These are phyloP conservation scores for Jackrogersella multiformis DNA, from an alignment of 495 filamentous ascomycete species.

Conservation along the genomic window DNA sequence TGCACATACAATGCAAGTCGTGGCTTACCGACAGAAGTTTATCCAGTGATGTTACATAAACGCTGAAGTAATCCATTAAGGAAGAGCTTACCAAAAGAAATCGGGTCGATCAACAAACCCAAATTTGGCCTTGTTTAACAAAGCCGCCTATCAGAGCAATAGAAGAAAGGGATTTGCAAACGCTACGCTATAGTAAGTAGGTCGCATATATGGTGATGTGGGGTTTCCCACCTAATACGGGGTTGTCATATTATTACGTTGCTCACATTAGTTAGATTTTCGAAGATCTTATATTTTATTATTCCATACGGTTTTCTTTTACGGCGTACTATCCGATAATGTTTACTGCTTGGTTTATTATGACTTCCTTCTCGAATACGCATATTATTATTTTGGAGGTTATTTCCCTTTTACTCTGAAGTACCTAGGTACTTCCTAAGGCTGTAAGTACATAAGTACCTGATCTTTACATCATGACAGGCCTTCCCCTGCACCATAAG, in stretches of 20 bases:
- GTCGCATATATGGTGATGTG: slow-evolving; percentile 27
- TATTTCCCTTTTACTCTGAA: not conserved
- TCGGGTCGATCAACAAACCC: slow-evolving; percentile 12
- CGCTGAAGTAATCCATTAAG: not conserved
- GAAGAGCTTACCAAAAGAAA: not conserved
- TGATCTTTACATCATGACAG: slow-evolving; percentile 10
- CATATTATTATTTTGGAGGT: not conserved
- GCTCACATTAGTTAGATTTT: slow-evolving; percentile 1
- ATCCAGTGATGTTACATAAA: slow-evolving; percentile 8
- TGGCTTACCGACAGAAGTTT: slow-evolving; percentile 11
- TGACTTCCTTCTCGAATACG: not conserved
- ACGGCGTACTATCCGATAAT: slow-evolving; percentile 1
- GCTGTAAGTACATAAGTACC: not conserved
- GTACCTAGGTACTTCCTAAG: not conserved
- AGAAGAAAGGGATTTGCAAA: slow-evolving; percentile 31
- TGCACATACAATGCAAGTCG: slow-evolving; percentile 3
- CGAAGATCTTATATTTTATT: not conserved
- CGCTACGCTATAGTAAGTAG: slow-evolving; percentile 10
- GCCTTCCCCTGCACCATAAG: slow-evolving; percentile 8
- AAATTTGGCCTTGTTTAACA: slow-evolving; percentile 12
- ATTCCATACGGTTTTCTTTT: not conserved
- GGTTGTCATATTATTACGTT: slow-evolving; percentile 20
- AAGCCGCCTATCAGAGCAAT: slow-evolving; percentile 27
- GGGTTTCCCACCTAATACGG: slow-evolving; percentile 14
- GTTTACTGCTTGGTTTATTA: slow-evolving; percentile 1